Evolutionary conservation across 2,329 filamentous ascomycete genomes (phyloP), one percentile per base, ranked within the genome.

Genomic region (Fusarium algeriense): DNA sequence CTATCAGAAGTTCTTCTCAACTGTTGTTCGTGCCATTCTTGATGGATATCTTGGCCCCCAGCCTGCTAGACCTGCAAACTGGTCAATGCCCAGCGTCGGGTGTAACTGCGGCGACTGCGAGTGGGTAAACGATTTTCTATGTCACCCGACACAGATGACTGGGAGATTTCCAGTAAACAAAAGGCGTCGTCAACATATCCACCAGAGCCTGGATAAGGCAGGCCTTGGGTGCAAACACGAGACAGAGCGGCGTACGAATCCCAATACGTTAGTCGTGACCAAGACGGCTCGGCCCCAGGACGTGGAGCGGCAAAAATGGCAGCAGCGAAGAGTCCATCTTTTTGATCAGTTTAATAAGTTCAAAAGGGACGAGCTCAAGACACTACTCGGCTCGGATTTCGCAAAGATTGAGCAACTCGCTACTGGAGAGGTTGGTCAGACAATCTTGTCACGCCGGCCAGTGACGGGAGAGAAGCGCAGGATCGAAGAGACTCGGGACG

Each of bases 91-190:
- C 12, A 15, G 15, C 7, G 62, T 74, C 23, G 2, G 15, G 10
- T 80, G 78, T 59, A 2, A 2, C 9, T 81, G 80, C 45, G 0
- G 0, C 7, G 73, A 78, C 49, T 81, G 80, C 58, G 6, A 5
- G 2, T 1, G 7, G 1, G 62, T 81, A 9, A 78, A 78, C 53
- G 7, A 2, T 0, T 81, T 81, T 62, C 77, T 81, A 14, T n/a
- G 26, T 12, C 44, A 65, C 30, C 53, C 64, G 17, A 20, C 46
- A 10, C 11, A 61, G 17, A 34, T 15, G 2, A 43, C 63, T 14
- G 54, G 28, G 3, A 50, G 23, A 1, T 75, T 79, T 38, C 1
- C 58, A 13, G 35, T 76, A 8, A 61, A 37, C 19, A 67, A 76
- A 37, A 10, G 38, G 19, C 62, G 66, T 2, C 74, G 78, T 6